Evolutionary conservation across 202 grass and related monocot genomes (phyloP), one percentile per base, ranked within the genome.

Genomic region (Schoenoplectus tabernaemontani): DNA sequence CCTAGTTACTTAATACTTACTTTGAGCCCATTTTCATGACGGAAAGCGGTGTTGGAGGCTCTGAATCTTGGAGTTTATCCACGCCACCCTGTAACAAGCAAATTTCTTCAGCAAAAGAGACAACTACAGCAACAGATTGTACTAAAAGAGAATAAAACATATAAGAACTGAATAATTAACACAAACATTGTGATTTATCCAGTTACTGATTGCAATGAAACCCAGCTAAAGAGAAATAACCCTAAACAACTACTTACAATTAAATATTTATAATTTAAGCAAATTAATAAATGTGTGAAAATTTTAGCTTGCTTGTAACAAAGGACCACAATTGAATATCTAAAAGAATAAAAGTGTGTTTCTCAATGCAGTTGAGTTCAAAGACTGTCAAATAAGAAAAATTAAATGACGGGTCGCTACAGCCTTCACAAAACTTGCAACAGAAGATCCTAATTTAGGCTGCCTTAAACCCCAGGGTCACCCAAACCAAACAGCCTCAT

Each of bases 51-150:
- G 93, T 96, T 71, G 88, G 86, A 50, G 93, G 93, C 82, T 96
- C 90, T 48, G 90, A 96, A 63, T 96, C 90, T 88, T 87, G 93
- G 86, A 90, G 84, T 88, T 92, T 96, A 77, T 93, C 89, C 43
- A 53, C 58, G 48, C 89, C 86, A 51, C 89, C 87, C 83, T 96
- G 90, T 87, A 90, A 89, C 78, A 82, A 81, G 76, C 79, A 63
- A 7, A 85, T 83, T n/a, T 54, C 47, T 54, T 75, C 47, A 75
- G 70, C 47, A 56, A 53, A 34, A 24, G 76, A 79, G 37, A 46
- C 12, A 79, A 57, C 17, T 59, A 58, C 12, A 79, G 51, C 57
- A 60, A 12, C 36, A 24, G 0, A 43, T 20, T 11, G 76, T 39
- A 79, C 59, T 43, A 79, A 26, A 24, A 61, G 19, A 59, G 8